These are phyloP conservation scores for Microbotryomycetes sp. DNA, from an alignment of 1,284 basidiomycete species.

Conservation along the genomic window DNA sequence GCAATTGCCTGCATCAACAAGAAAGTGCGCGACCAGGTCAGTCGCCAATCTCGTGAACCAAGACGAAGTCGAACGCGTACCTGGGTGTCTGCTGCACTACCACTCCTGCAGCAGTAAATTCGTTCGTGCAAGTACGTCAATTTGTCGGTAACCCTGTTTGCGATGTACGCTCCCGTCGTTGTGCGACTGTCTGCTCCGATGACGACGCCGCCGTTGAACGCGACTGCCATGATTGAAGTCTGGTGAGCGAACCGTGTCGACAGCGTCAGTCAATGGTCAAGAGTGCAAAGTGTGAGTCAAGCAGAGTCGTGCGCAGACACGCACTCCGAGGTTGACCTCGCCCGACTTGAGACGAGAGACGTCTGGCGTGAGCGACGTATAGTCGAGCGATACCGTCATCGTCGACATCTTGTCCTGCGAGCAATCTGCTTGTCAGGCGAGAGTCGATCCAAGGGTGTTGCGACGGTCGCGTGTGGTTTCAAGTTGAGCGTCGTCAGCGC, in stretches of 20 bases:
- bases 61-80: constrained; percentile 24
- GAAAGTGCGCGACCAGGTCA: neutral
- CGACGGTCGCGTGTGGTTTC: neutral
- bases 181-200: constrained; percentile 96
- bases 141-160: constrained; percentile 98
- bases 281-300: neutral
- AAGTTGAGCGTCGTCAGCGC: neutral
- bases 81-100: constrained; percentile 93
- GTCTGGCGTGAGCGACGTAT: constrained; percentile 41
- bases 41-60: neutral
- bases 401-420: neutral
- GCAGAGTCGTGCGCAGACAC: constrained; percentile 38
- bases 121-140: constrained; percentile 94
- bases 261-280: neutral
- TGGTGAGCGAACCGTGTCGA: constrained; percentile 1
- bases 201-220: constrained; percentile 89
- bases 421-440: neutral
- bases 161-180: constrained; percentile 94
- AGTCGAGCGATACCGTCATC: neutral
- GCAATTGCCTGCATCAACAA: constrained; percentile 64
- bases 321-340: constrained; percentile 88
- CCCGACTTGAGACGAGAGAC: constrained; percentile 65
- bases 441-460: neutral
- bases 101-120: constrained; percentile 97
- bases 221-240: constrained; percentile 99